Evolutionary conservation across 208 protist species (phyloP), one percentile per base, ranked within the genome.

Genomic region (Endotrypanum monterogeii): DNA sequence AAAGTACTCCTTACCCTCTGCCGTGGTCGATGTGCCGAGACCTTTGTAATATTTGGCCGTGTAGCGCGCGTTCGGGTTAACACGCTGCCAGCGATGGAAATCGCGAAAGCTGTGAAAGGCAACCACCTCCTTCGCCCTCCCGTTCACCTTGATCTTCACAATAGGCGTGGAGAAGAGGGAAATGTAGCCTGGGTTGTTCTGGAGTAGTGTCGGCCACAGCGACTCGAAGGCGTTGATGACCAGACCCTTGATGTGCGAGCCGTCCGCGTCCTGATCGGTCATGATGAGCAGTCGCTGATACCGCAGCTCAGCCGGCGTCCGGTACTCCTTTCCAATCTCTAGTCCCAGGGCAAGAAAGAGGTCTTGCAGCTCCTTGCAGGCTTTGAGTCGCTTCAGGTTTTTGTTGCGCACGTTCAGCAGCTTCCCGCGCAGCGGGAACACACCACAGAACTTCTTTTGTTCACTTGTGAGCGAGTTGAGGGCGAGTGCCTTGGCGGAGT

Each of bases 201-300:
- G 84, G 63, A 99, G 86, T 30, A 99, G 87, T 20, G 79, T 75
- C 32, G 99, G 99, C 99, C 99, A 99, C 79, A 99, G 98, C 41
- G 94, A 92, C 86, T 99, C 98, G 50, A 99, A 93, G 63, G 99
- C 98, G 92, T 99, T 99, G 84, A 99, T 99, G 41, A 99, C 83
- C 23, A 99, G 91, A 63, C 99, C 99, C 81, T 99, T 99, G 84
- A 99, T 99, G 90, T 99, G 99, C 62, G 99, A 99, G n/a, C 99
- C 99, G 91, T 99, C 99, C 48, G 98, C 93, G 93, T 99, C 99
- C 90, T 98, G 96, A 96, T 99, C 99, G 2, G 99, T 98, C 99
- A 99, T 99, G 46, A 99, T 93, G 89, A 99, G 99, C 56, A 99
- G 67, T 46, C 95, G 91, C 56, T 99, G 99, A 83, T 99, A 99